Evolutionary conservation across 2,329 filamentous ascomycete species (phyloP), one percentile per base, ranked within the genome.

Genomic region (Pestalotiopsis sp.): DNA sequence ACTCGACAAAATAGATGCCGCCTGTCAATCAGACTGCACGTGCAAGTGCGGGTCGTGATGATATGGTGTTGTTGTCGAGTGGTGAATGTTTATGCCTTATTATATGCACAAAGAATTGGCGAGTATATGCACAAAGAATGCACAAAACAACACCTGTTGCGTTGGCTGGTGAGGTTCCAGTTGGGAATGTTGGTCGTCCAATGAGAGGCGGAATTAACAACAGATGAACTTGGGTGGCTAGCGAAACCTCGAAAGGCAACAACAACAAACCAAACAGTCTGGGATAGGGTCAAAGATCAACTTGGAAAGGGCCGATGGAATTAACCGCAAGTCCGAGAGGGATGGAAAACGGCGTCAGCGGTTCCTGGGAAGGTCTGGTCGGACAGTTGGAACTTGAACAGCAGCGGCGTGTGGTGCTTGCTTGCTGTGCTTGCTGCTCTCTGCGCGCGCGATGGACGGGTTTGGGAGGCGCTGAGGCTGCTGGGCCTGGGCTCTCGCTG

Each of bases 401-500:
- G 31, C 31, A 36, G 31, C 31, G 31, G 31, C 31, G 31, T 36
- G 31, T 36, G 31, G 31, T 36, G 31, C 31, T 36, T 36, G 31
- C 31, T 36, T 31, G 27, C 23, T 23, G 23, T 23, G 23, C 23
- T 23, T 23, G 23, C 23, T 23, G 23, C 23, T 23, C 31, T 36
- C 31, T 31, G 31, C 31, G 7, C 31, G 31, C 31, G 31, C 31
- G 31, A 36, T 36, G 31, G 31, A 36, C 14, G 31, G 23, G 63
- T 14, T 31, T 39, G 31, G 14, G 61, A 56, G 61, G 65, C 36
- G 39, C 23, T 38, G 58, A n/a, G 17, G 17, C 49, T 23, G 67
- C 57, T 52, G 58, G 69, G 52, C 66, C 39, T 62, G 61, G 61
- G 52, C 59, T 56, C 61, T 23, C 61, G 65, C 52, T 69, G 70